phyloP scores from a whole-genome alignment of 2,329 filamentous ascomycete genomes.

The Thielaviopsis musarum region DNA sequence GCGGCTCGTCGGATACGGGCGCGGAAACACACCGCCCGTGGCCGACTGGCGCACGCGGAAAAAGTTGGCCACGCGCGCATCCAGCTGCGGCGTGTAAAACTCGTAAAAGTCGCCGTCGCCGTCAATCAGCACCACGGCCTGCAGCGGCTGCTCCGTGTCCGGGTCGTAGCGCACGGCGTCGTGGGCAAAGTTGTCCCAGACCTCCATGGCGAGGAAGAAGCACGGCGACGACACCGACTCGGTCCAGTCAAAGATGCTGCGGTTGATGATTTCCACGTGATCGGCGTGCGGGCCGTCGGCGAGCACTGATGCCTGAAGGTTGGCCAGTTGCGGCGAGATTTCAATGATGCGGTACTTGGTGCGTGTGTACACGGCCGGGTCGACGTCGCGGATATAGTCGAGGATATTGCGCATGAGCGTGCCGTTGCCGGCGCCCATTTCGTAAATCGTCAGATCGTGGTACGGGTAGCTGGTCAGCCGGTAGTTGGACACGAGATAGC shows the following conservation, averaged over 20 bases:
- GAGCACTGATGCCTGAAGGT: constrained; percentile 57
- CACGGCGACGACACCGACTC: constrained; percentile 78
- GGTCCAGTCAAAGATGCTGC: constrained; percentile 88
- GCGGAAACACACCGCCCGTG: constrained; percentile 44
- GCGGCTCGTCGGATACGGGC: constrained; percentile 37
- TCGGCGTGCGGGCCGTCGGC: constrained; percentile 53
- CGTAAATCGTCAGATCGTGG: constrained; percentile 93
- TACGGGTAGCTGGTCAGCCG: constrained; percentile 87
- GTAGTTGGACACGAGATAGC: constrained; percentile 91
- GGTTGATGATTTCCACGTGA: constrained; percentile 89
- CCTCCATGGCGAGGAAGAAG: constrained; percentile 95
- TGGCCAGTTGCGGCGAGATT: constrained; percentile 69
- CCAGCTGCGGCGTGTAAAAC: constrained; percentile 68
- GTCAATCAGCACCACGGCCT: constrained; percentile 80
- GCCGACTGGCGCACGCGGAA: constrained; percentile 72
- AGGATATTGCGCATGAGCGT: constrained; percentile 97
- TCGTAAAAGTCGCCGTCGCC: constrained; percentile 79
- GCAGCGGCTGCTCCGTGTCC: constrained; percentile 59
- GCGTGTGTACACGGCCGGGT: constrained; percentile 83
- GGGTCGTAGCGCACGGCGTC: constrained; percentile 67
- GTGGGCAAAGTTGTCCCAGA: constrained; percentile 97
- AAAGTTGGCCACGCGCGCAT: constrained; percentile 69
- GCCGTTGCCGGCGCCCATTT: constrained; percentile 94
- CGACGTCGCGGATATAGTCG: constrained; percentile 79
- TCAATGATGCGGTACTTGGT: constrained; percentile 94